Conservation (phyloP, 2,329 filamentous ascomycete genomes). For the Cladophialophora carrionii region DNA sequence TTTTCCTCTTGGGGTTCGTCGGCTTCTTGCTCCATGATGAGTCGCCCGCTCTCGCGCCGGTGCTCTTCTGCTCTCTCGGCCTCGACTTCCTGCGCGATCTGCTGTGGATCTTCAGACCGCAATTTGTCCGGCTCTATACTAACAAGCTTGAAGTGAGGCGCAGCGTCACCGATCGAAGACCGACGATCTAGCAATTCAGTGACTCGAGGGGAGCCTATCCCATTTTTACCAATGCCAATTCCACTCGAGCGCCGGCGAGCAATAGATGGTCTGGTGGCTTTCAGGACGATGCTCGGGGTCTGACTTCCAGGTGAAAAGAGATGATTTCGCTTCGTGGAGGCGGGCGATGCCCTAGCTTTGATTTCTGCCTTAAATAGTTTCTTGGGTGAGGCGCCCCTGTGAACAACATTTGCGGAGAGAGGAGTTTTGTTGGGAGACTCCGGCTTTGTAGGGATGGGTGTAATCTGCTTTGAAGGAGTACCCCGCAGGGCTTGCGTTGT, state of each 20-base stretch:
- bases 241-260: conserved; percentile 63
- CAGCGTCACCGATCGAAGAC: conserved; percentile 70
- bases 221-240: conserved; percentile 69
- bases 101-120: conserved; percentile 67
- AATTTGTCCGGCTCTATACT: conserved; percentile 52
- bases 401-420: conserved; percentile 49
- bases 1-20: conserved; percentile 61
- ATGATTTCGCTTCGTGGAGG: conserved; percentile 42
- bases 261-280: conserved; percentile 52
- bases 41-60: conserved; percentile 63
- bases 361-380: conserved; percentile 52
- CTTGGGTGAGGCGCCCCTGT: conserved; percentile 55
- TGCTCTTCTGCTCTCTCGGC: conserved; percentile 64
- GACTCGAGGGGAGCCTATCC: conserved; percentile 75
- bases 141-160: conserved; percentile 65
- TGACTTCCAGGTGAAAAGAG: conserved; percentile 64
- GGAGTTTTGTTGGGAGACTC: conserved; percentile 57
- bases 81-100: conserved; percentile 66
- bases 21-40: conserved; percentile 58
- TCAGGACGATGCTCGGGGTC: conserved; percentile 67
- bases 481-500: conserved; percentile 42
- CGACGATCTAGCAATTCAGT: conserved; percentile 72
- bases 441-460: conserved; percentile 51
- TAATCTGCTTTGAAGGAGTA: conserved; percentile 49
- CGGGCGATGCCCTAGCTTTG: conserved; percentile 44